Base-by-base conservation (phyloP, 2,329 filamentous ascomycete species). In the Lachnellula suecica region DNA sequence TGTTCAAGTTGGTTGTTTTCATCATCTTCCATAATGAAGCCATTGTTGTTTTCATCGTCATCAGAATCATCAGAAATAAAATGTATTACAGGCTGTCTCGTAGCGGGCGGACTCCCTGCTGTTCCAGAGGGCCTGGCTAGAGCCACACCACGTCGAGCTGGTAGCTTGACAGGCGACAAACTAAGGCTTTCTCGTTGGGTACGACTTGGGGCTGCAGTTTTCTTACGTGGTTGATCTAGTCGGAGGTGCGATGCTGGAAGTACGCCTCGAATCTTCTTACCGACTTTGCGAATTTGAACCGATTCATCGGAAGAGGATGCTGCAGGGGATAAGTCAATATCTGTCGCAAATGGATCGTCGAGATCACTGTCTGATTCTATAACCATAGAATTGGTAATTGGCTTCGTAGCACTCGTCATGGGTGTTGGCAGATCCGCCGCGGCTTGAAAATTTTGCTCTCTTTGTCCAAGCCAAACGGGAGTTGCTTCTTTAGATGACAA, bases 231-330 rank as follows among this genome's bases (percentile, higher is more conserved):
- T 52, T 80, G 77, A 61, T 85, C 81, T 22, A 87, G 66, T 38
- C 83, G 77, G 50, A 87, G 73, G 79, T 83, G 86, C 5, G 84
- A 87, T n/a, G 84, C 84, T 35, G 84, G 84, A 41, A 87, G 73
- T 7, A 87, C 83, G 20, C 83, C 83, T 48, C 75, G 75, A 44
- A 87, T 81, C 45, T 56, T 67, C 51, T 59, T 67, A 11, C 60
- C 54, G 11, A 66, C 52, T 34, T 56, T 58, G 3, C 62, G 63
- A 29, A 67, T 56, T 37, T 60, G 49, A 19, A 65, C 37, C 5
- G 59, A 61, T 31, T 68, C 65, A 24, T 66, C 61, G 23, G 63
- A 63, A 38, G 64, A 66, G 15, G 60, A 59, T 4, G 54, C 49
- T 4, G 25, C 17, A 11, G 56, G 46, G 3, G 53, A 44, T 2